These are phyloP conservation scores for Blastomyces parvus DNA, from an alignment of 2,329 filamentous ascomycete genomes.

Conservation along the genomic window DNA sequence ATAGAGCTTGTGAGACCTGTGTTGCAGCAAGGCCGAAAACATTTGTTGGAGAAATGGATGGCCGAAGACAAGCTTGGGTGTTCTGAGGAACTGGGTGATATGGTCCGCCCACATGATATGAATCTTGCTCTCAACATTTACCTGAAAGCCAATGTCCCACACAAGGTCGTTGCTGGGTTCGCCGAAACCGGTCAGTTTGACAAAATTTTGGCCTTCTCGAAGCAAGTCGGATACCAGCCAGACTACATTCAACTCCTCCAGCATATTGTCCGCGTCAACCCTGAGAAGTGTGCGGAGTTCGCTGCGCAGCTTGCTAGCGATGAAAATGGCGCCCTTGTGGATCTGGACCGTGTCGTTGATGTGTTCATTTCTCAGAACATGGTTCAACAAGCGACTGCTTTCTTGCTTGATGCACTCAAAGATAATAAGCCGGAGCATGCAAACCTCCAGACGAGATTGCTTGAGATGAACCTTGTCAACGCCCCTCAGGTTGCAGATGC, in stretches of 20 bases:
- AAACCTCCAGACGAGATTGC: slow-evolving; percentile 80
- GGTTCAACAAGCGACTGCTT: slow-evolving; percentile 96
- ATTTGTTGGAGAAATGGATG: slow-evolving; percentile 96
- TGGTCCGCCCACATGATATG: slow-evolving; percentile 81
- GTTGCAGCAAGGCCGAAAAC: slow-evolving; percentile 85
- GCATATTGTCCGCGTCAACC: slow-evolving; percentile 82
- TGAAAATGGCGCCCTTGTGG: slow-evolving; percentile 75
- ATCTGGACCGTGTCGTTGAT: slow-evolving; percentile 89
- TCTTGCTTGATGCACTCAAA: slow-evolving; percentile 88
- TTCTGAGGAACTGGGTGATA: slow-evolving; percentile 92
- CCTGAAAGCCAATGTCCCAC: slow-evolving; percentile 75
- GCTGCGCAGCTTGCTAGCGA: slow-evolving; percentile 86
- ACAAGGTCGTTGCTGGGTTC: slow-evolving; percentile 91
- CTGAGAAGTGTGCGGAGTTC: slow-evolving; percentile 91
- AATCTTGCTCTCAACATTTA: slow-evolving; percentile 83
- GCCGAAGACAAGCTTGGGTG: slow-evolving; percentile 91
- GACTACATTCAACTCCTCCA: slow-evolving; percentile 88
- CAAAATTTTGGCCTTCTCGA: slow-evolving; percentile 86
- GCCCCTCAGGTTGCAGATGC: slow-evolving; percentile 96
- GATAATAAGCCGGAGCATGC: slow-evolving; percentile 92
- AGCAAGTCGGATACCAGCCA: slow-evolving; percentile 78
- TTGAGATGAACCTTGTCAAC: slow-evolving; percentile 97
- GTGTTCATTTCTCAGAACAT: slow-evolving; percentile 97
- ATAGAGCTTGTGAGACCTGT: slow-evolving; percentile 89
- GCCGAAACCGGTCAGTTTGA: slow-evolving; percentile 96